Evolutionary conservation across 2,329 filamentous ascomycete genomes (phyloP), one percentile per base, ranked within the genome.

Genomic region (Fusarium burgessii): DNA sequence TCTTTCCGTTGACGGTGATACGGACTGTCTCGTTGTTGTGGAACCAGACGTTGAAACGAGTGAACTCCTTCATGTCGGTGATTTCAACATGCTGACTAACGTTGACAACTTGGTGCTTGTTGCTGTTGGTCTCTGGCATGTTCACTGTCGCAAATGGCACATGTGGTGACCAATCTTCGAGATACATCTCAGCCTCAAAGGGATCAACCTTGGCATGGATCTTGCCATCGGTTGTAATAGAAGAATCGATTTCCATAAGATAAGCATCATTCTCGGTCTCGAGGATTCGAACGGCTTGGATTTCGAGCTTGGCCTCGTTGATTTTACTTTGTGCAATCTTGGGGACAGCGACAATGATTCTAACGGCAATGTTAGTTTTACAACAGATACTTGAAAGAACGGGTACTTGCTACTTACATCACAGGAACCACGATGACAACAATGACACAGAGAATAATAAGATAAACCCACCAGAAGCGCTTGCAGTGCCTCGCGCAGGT

Each of bases 391-490:
- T 20, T 40, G n/a, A 20, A 29, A 42, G 38, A 36, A 17, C 29
- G 36, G 29, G 35, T 14, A 23, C 45, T 32, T 45, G 46, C 45
- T 32, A 85, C 88, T 86, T 82, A 91, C 89, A 91, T 78, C 41
- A 90, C 81, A 41, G 87, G 82, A 20, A 92, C 84, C 40, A 89
- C 81, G 17, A 92, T 78, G 36, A 89, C 82, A 45, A 86, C 77
- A 46, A 89, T 78, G 66, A 84, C 71, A 61, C 86, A 76, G 55
- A 89, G 77, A 18, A 83, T 77, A 62, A 91, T 80, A 63, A 90
- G 77, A 73, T 90, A 84, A 68, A 84, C 74, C 89, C 89, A 91
- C 90, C 89, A 91, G 73, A 86, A 90, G 72, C 82, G 84, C 75
- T 80, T 84, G 77, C 85, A 86, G 76, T 89, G 87, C 49, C 83